These are phyloP conservation scores for Petrea volubilis DNA, from an alignment of 257 asterid species.

Conservation along the genomic window DNA sequence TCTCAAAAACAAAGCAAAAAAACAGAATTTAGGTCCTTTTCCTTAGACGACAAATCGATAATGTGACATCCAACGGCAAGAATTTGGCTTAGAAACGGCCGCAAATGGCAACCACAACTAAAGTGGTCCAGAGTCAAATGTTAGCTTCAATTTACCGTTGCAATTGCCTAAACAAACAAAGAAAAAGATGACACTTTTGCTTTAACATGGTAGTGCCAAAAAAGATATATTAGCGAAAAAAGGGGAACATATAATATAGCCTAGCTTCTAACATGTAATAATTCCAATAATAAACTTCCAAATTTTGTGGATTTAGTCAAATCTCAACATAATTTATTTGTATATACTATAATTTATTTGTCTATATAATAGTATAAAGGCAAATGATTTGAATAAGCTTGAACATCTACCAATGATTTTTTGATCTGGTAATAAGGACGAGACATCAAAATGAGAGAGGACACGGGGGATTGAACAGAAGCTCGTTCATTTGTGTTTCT, in stretches of 20 bases:
- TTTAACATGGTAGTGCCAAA: conserved; percentile 18
- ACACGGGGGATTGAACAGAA: too few species aligned
- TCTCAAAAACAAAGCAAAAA: conserved; percentile 11
- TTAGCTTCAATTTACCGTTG: conserved; percentile 45
- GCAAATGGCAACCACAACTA: not conserved
- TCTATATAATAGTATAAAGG: too few species aligned
- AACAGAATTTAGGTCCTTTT: conserved; percentile 9
- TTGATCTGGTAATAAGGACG: too few species aligned
- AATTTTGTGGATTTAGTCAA: not conserved
- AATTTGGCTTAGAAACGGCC: conserved; percentile 30
- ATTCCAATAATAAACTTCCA: conserved; percentile 3
- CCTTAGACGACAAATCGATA: conserved; percentile 16
- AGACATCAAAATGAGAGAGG: too few species aligned
- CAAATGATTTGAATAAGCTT: too few species aligned
- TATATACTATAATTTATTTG: too few species aligned
- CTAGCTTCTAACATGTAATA: not conserved
- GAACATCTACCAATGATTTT: too few species aligned
- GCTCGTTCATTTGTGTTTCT: too few species aligned
- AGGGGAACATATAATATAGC: not conserved
- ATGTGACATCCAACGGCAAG: conserved; percentile 35
- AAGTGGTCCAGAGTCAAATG: conserved; percentile 43
- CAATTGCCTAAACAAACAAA: conserved; percentile 2
- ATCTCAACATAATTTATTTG: not conserved
- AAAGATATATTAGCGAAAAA: not conserved
- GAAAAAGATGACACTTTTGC: not conserved